phyloP scores from a whole-genome alignment of 75 land plant genomes.

The Selaginella moellendorffii region DNA sequence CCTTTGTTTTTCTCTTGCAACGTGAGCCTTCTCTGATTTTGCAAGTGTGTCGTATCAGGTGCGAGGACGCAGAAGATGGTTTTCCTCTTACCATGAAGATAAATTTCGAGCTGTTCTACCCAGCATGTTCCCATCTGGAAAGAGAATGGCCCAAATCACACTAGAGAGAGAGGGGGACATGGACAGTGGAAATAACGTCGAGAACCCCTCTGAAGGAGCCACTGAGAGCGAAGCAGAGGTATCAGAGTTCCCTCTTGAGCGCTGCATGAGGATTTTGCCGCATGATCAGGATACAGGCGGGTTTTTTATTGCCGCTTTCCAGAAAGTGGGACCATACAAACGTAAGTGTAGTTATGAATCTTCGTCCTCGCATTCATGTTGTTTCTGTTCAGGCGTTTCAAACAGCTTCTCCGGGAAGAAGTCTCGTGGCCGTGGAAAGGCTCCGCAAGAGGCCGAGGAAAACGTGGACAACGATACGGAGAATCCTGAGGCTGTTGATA shows the following conservation, averaged over 20 bases:
- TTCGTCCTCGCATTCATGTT: too few species aligned
- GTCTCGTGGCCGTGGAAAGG: too few species aligned
- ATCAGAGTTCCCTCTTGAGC: constrained; percentile 55
- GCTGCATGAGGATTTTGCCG: constrained; percentile 86
- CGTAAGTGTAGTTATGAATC: constrained; percentile 27
- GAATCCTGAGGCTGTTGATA: too few species aligned
- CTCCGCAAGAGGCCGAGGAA: too few species aligned
- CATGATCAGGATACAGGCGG: constrained; percentile 98
- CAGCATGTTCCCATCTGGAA: constrained; percentile 90
- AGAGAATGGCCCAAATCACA: constrained; percentile 11
- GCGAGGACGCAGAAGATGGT: constrained; percentile 66
- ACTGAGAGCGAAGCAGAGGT: constrained; percentile 28
- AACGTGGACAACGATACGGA: too few species aligned
- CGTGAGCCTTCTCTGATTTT: neutral
- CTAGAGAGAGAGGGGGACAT: too few species aligned
- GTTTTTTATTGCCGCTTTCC: constrained; percentile 89
- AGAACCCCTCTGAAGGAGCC: neutral
- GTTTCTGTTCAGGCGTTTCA: too few species aligned
- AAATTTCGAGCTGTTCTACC: constrained; percentile 43
- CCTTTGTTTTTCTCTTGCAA: constrained; percentile 9
- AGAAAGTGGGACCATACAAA: constrained; percentile 46
- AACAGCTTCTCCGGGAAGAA: too few species aligned
- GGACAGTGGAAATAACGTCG: too few species aligned
- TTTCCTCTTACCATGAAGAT: constrained; percentile 47
- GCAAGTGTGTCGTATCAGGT: constrained; percentile 31